Evolutionary conservation across 2,329 filamentous ascomycete species (phyloP), one percentile per base, ranked within the genome.

Genomic region (Exserohilum rostratum): DNA sequence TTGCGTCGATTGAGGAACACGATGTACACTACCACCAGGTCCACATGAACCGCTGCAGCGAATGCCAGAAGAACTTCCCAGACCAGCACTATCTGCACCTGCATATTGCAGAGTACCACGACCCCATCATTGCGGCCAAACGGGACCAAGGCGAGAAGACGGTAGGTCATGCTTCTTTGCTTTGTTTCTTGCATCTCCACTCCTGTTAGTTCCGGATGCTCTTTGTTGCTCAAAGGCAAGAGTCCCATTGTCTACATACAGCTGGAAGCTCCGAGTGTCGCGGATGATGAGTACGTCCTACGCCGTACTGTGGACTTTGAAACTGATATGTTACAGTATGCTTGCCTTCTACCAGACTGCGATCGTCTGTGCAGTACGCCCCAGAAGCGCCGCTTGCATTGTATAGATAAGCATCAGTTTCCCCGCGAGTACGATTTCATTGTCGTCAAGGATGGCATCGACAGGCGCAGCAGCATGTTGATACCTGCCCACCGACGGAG

Each of bases 371-470:
- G 93, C 77, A 86, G 85, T 50, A 92, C 90, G 3, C 87, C 89
- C 27, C 87, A 90, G 68, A 98, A 96, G 76, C 85, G 95, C 39
- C 84, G 90, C 30, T 85, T 91, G 72, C 93, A 99, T 79, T 82
- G 96, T 62, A 91, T 96, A 63, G 93, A 96, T 79, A 97, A 96
- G 78, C 95, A 99, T 76, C 84, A 88, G 77, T 99, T 95, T 70
- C 93, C 93, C 10, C 87, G 85, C 22, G 66, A 70, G 44, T 76
- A 74, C 55, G 70, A 74, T 53, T 75, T 76, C 55, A 69, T 87
- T 45, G 85, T 98, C 47, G 89, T 96, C 2, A 90, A 92, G 62
- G 87, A 91, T 58, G 95, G 95, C n/a, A 90, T 97, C 57, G 93
- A 97, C 68, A 88, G 88, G 43, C 85, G 90, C 46, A 87, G 82